A percentile compares a stretch with the other conserved stretches of the same genome.
Evolutionary conservation across 73 alveolate genomes (phyloP).

Genomic region (Paramecium bursaria): DNA sequence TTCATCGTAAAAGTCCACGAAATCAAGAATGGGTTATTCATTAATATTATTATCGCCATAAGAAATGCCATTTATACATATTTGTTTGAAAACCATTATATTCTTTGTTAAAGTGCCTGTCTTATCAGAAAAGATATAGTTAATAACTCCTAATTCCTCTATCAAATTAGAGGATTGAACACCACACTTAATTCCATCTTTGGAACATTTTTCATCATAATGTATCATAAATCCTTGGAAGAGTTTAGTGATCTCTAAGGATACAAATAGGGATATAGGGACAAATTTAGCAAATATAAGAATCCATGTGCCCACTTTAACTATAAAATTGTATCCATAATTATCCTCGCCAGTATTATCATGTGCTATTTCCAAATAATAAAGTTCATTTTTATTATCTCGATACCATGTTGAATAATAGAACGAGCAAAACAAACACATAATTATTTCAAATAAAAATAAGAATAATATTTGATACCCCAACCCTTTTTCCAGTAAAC

Average conservation of each 20-base stretch:
- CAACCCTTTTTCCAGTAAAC: slow-evolving; percentile 24
- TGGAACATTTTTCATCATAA: slow-evolving; percentile 74
- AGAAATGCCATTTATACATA: slow-evolving; percentile 74
- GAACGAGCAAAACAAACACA: slow-evolving; percentile 54
- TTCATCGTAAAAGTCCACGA: slow-evolving; percentile 37
- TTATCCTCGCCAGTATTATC: slow-evolving; percentile 37
- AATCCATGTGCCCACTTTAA: slow-evolving; percentile 87
- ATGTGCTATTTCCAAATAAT: slow-evolving; percentile 50
- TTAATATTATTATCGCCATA: slow-evolving; percentile 70
- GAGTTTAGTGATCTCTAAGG: slow-evolving; percentile 91
- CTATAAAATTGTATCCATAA: slow-evolving; percentile 9
- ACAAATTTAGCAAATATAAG: slow-evolving; percentile 90
- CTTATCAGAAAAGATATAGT: slow-evolving; percentile 85
- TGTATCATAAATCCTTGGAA: slow-evolving; percentile 86
- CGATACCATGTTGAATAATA: slow-evolving; percentile 35
- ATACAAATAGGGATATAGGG: slow-evolving; percentile 96
- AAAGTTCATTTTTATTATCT: slow-evolving; percentile 33
- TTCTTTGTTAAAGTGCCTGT: slow-evolving; percentile 91
- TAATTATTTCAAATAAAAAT: slow-evolving; percentile 54
- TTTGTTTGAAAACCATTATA: slow-evolving; percentile 82
- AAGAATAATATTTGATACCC: slow-evolving; percentile 46
- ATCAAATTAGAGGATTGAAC: slow-evolving; percentile 85
- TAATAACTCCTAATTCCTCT: slow-evolving; percentile 89
- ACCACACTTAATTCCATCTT: slow-evolving; percentile 73
- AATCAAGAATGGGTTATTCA: slow-evolving; percentile 31